phyloP scores from a whole-genome alignment of 2,329 filamentous ascomycete genomes.

The Waltergamsia citrina region DNA sequence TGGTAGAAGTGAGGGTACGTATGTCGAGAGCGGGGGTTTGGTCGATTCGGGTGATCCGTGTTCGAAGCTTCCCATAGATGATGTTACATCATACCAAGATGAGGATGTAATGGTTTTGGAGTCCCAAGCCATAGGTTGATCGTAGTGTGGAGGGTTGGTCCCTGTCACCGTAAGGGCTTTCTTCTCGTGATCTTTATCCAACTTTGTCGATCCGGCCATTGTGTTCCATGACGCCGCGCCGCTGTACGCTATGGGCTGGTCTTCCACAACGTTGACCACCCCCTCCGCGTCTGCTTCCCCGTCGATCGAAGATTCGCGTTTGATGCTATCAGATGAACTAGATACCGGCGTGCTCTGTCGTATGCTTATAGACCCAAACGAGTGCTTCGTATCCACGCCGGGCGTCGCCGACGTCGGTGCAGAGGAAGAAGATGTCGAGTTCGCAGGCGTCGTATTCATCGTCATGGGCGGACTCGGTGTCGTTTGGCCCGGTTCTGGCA shows the following conservation, averaged over 20 bases:
- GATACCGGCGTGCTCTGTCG: neutral
- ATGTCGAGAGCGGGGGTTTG: conserved; percentile 14
- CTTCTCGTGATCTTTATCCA: too few relatives aligned
- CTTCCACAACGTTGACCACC: too few relatives aligned
- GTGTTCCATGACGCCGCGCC: too few relatives aligned
- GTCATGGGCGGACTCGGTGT: too few relatives aligned
- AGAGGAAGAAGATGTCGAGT: neutral
- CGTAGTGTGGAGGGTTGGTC: too few relatives aligned
- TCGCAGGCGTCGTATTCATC: neutral
- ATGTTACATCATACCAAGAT: conserved; percentile 13
- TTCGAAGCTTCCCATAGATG: conserved; percentile 14
- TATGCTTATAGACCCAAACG: neutral
- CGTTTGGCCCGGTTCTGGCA: too few relatives aligned
- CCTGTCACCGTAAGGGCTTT: too few relatives aligned
- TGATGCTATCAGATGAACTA: neutral
- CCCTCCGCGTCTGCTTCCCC: too few relatives aligned
- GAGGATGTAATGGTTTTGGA: conserved; percentile 8
- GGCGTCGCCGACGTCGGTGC: neutral
- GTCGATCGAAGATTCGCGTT: neutral
- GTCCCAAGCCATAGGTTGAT: too few relatives aligned
- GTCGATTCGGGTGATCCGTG: conserved; percentile 12
- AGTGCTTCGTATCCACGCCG: too few relatives aligned
- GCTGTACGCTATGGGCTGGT: too few relatives aligned
- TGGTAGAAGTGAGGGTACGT: conserved; percentile 18
- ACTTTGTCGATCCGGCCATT: too few relatives aligned